Evolutionary conservation across 2,329 filamentous ascomycete genomes (phyloP).

Genomic region (Didymella glomerata): DNA sequence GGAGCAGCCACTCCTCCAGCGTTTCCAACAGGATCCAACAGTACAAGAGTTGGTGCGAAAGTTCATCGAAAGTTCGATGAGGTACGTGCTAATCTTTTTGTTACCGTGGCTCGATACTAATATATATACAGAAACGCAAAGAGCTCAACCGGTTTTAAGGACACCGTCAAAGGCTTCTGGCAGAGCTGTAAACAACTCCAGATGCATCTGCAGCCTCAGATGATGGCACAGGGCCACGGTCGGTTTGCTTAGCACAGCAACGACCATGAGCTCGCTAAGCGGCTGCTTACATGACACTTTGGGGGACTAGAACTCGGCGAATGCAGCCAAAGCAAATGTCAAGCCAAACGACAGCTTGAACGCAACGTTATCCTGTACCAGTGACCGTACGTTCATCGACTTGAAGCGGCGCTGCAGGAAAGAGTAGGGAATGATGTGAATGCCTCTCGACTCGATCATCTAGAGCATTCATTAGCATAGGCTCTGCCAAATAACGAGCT

Average conservation of each 20-base stretch:
- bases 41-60: constrained; percentile 45
- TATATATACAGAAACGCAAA: constrained; percentile 47
- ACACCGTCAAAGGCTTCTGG: constrained; percentile 49
- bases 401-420: constrained; percentile 61
- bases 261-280: constrained; percentile 2
- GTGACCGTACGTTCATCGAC: constrained; percentile 59
- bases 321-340: constrained; percentile 75
- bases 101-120: constrained; percentile 26
- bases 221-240: constrained; percentile 34
- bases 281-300: constrained; percentile 12
- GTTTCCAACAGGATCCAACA: constrained; percentile 39
- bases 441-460: constrained; percentile 61
- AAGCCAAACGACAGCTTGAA: constrained; percentile 76
- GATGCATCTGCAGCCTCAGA: constrained; percentile 47
- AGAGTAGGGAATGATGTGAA: constrained; percentile 60
- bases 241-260: constrained; percentile 14
- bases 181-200: constrained; percentile 49
- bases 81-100: constrained; percentile 28
- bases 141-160: constrained; percentile 44
- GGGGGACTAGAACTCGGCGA: constrained; percentile 61
- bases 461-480: constrained; percentile 39
- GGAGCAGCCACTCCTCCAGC: constrained; percentile 41
- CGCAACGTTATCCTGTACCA: constrained; percentile 66
- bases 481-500: not conserved
- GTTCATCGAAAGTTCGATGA: constrained; percentile 46